Evolutionary conservation across 148 eudicot genomes (phyloP).

Genomic region (Chenopodium berlandieri): DNA sequence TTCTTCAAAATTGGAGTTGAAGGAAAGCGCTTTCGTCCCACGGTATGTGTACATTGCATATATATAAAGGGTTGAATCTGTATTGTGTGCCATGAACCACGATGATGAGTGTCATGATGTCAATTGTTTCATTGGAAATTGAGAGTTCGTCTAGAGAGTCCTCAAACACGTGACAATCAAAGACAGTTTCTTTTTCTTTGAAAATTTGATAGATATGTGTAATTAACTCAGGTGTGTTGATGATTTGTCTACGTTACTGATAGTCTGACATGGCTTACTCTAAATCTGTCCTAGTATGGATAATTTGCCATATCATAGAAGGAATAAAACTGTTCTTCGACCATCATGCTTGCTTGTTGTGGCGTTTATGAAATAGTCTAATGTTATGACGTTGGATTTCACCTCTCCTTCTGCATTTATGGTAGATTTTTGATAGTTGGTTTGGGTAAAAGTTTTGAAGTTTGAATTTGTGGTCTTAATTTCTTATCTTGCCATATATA

Average conservation of each 20-base stretch:
- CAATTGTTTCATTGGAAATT: not conserved
- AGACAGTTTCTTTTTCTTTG: not conserved
- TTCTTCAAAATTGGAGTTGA: slow-evolving; percentile 91
- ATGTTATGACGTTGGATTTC: not conserved
- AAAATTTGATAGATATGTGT: not conserved
- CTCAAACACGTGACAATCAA: not conserved
- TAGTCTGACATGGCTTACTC: too few relatives aligned
- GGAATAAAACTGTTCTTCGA: not conserved
- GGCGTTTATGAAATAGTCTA: not conserved
- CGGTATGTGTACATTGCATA: slow-evolving; percentile 40
- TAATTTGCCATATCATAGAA: too few relatives aligned
- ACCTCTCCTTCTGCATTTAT: not conserved
- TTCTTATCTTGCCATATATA: not conserved
- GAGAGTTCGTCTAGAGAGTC: not conserved
- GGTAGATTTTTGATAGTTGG: not conserved
- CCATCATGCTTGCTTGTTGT: not conserved
- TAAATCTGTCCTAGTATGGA: too few relatives aligned
- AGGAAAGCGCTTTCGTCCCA: slow-evolving; percentile 94
- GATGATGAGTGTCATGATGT: not conserved
- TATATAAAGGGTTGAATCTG: not conserved
- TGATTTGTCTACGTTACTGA: too few relatives aligned
- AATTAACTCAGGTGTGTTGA: not conserved
- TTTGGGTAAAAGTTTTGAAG: not conserved
- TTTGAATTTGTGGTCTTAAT: not conserved
- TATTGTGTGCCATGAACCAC: not conserved